Evolutionary conservation across 306 rosid species (phyloP).

Genomic region (Begonia peltatifolia): DNA sequence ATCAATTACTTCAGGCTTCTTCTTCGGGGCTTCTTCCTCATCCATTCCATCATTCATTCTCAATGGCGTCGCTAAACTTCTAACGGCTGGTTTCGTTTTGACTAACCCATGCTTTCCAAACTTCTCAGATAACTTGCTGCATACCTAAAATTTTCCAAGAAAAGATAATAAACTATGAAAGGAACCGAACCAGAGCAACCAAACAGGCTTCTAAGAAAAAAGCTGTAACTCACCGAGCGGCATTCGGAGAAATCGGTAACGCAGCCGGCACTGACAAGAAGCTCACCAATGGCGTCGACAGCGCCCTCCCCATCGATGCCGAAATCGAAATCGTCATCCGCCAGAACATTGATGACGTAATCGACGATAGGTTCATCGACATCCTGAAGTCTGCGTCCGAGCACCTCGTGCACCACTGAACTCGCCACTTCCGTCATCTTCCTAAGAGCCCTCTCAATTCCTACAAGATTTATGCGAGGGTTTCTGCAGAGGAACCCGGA

Average conservation of each 20-base stretch:
- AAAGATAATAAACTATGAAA: too few relatives aligned
- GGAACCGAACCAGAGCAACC: slow-evolving; percentile 1
- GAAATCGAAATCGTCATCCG: slow-evolving; percentile 92
- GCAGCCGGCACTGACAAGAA: slow-evolving; percentile 77
- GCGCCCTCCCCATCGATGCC: slow-evolving; percentile 86
- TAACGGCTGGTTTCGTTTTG: slow-evolving; percentile 55
- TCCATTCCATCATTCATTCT: slow-evolving; percentile 94
- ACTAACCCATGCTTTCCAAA: slow-evolving; percentile 91
- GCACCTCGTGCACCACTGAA: slow-evolving; percentile 75
- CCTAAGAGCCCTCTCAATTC: too few relatives aligned
- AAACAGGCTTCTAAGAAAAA: not conserved
- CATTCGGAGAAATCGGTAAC: slow-evolving; percentile 63
- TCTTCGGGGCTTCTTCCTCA: slow-evolving; percentile 57
- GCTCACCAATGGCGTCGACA: slow-evolving; percentile 77
- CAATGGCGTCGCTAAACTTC: slow-evolving; percentile 78
- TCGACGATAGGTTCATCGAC: slow-evolving; percentile 81
- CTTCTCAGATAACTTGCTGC: slow-evolving; percentile 59
- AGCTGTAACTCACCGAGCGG: slow-evolving; percentile 49
- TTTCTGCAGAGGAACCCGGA: too few relatives aligned
- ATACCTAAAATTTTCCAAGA: slow-evolving; percentile 30
- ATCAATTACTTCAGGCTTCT: slow-evolving; percentile 71
- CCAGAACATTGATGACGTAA: slow-evolving; percentile 87
- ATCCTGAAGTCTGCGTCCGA: slow-evolving; percentile 53
- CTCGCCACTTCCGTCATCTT: slow-evolving; percentile 84
- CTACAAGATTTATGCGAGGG: too few relatives aligned